phyloP scores from a whole-genome alignment of 2,329 filamentous ascomycete species.

The Stagonosporopsis chrysanthemi region DNA sequence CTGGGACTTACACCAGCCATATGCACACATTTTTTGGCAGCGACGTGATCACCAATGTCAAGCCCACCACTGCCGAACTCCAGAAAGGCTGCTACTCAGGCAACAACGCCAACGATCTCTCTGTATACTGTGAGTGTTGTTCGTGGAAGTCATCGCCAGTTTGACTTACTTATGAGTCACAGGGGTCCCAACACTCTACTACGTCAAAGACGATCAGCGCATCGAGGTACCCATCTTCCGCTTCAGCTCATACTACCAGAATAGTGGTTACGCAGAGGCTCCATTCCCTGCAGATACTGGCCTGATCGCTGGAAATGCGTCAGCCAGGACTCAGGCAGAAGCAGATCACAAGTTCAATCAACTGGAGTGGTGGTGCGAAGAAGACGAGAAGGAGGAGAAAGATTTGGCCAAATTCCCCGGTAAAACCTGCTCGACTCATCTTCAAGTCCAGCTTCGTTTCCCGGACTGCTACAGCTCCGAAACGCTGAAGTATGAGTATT shows the following conservation, averaged over 20 bases:
- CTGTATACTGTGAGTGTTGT: conserved; percentile 47
- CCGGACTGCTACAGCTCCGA: conserved; percentile 48
- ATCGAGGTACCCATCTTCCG: conserved; percentile 40
- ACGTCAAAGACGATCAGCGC: conserved; percentile 36
- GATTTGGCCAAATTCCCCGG: conserved; percentile 39
- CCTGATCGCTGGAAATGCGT: conserved; percentile 48
- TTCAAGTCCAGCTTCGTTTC: conserved; percentile 50
- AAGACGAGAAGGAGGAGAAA: not conserved
- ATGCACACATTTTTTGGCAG: conserved; percentile 51
- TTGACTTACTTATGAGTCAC: not conserved
- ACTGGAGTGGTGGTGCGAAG: conserved; percentile 13
- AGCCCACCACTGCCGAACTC: conserved; percentile 40
- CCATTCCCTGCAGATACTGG: conserved; percentile 50
- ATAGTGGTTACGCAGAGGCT: conserved; percentile 42
- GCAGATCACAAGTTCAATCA: conserved; percentile 5
- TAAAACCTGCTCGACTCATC: conserved; percentile 38
- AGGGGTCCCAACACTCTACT: conserved; percentile 51
- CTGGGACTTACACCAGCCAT: conserved; percentile 46
- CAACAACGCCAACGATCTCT: conserved; percentile 54
- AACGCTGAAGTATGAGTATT: conserved; percentile 32
- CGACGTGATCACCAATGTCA: conserved; percentile 45
- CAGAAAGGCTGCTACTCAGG: conserved; percentile 52
- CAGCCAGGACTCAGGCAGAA: conserved; percentile 38
- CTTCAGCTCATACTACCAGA: conserved; percentile 54
- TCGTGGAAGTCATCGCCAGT: not conserved